Evolutionary conservation across 768 basidiomycete genomes (phyloP).

Genomic region (Panellus pusillus): DNA sequence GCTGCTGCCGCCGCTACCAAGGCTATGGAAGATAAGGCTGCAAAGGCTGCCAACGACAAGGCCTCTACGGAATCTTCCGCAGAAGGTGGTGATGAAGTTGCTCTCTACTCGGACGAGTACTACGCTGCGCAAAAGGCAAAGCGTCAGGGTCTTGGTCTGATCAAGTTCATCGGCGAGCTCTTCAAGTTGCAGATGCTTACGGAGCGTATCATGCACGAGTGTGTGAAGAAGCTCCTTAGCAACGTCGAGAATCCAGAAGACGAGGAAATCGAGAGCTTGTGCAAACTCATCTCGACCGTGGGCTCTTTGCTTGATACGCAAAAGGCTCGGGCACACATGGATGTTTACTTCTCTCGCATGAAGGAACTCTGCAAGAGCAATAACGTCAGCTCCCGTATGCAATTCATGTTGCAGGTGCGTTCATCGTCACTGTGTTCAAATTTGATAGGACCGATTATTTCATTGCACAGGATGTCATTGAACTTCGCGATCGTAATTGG

Average conservation of each 20-base stretch:
- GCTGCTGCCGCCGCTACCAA: constrained; percentile 85
- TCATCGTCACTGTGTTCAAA: not conserved
- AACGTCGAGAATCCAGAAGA: constrained; percentile 96
- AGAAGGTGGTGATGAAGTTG: constrained; percentile 60
- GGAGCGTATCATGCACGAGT: constrained; percentile 98
- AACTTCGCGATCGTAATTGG: constrained; percentile 86
- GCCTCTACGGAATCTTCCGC: constrained; percentile 27
- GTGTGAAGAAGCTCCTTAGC: constrained; percentile 91
- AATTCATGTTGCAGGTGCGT: constrained; percentile 92
- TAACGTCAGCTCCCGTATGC: constrained; percentile 83
- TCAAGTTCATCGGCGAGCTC: constrained; percentile 97
- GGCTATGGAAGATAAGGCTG: constrained; percentile 81
- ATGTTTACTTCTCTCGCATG: constrained; percentile 92
- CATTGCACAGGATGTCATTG: constrained; percentile 75
- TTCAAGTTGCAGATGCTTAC: constrained; percentile 99
- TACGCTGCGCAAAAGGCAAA: constrained; percentile 96
- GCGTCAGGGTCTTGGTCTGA: constrained; percentile 93
- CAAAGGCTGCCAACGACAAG: constrained; percentile 65
- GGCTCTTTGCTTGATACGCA: constrained; percentile 78
- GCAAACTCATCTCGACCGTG: constrained; percentile 89
- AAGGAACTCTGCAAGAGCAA: constrained; percentile 72
- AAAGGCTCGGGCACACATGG: constrained; percentile 84
- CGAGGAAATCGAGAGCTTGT: constrained; percentile 95
- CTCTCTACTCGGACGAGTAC: constrained; percentile 92
- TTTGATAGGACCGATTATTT: constrained; percentile 11